Conservation (phyloP, 2,329 filamentous ascomycete genomes). For the Hypoxylon sp. region DNA sequence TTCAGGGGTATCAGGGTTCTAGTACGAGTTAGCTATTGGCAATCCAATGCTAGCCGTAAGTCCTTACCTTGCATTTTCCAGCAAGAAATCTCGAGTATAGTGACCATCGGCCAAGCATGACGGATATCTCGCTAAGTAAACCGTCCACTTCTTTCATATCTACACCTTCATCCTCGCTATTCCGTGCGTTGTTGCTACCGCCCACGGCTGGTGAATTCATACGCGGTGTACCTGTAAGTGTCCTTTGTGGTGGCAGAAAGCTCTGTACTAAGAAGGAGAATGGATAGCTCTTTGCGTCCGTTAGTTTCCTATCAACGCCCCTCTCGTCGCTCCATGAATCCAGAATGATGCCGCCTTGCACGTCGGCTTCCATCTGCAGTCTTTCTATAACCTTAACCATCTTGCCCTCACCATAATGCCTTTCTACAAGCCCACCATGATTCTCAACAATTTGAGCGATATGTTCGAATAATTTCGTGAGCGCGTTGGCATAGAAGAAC, state of each 20-base stretch:
- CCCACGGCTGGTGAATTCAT: constrained; percentile 81
- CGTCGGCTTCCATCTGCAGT: constrained; percentile 92
- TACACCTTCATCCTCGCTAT: constrained; percentile 89
- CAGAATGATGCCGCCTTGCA: constrained; percentile 94
- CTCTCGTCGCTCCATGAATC: constrained; percentile 97
- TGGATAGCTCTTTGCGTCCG: constrained; percentile 96
- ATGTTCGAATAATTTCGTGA: constrained; percentile 96
- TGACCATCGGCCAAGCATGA: constrained; percentile 95
- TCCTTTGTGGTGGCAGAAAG: constrained; percentile 80
- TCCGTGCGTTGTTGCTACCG: constrained; percentile 65
- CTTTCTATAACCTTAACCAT: constrained; percentile 96
- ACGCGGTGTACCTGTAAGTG: constrained; percentile 71
- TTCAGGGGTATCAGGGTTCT: constrained; percentile 67
- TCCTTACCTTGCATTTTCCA: constrained; percentile 82
- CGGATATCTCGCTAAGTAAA: constrained; percentile 85
- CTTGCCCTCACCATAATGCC: constrained; percentile 91
- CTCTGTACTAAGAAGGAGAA: constrained; percentile 98
- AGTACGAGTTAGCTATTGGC: constrained; percentile 45
- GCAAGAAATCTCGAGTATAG: constrained; percentile 91
- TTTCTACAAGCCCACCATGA: constrained; percentile 90
- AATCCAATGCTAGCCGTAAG: constrained; percentile 32
- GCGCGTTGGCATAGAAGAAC: constrained; percentile 90
- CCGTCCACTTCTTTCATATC: constrained; percentile 97
- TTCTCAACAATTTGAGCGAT: constrained; percentile 96
- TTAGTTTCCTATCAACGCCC: constrained; percentile 85